Evolutionary conservation across 805 yeast genomes (phyloP).

Genomic region (Vanderwaltozyma verrucispora): DNA sequence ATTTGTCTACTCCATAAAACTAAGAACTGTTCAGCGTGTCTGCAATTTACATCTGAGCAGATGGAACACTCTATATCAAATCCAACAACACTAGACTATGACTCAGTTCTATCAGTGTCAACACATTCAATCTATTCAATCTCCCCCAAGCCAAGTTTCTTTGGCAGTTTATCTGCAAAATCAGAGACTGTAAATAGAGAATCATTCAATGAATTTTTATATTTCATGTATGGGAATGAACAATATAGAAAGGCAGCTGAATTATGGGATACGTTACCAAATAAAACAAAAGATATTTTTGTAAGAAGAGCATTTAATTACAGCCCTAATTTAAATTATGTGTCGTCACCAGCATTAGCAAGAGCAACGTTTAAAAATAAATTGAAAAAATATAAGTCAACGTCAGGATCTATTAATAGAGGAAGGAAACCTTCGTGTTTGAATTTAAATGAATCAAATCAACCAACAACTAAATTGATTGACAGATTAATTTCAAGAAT

Average conservation of each 20-base stretch:
- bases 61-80: no score
- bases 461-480: background rate
- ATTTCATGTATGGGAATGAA: conserved; percentile 5
- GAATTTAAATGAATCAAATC: background rate
- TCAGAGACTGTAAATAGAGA: conserved; percentile 1
- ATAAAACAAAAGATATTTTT: conserved; percentile 6
- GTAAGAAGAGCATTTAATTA: conserved; percentile 1
- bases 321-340: background rate
- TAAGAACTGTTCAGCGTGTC: no score
- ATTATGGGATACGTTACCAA: conserved; percentile 8
- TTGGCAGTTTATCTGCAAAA: background rate
- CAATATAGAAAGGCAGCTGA: conserved; percentile 1
- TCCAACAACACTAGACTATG: no score
- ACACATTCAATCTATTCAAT: background rate
- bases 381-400: no score
- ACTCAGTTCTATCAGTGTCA: background rate
- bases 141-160: background rate
- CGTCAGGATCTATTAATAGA: no score
- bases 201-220: conserved; percentile 6
- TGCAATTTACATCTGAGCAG: no score
- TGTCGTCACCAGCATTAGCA: no score
- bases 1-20: no score
- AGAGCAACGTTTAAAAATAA: no score
- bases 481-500: background rate
- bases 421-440: background rate